Conservation (phyloP, 2,329 filamentous ascomycete species). For the Pyricularia sp. region DNA sequence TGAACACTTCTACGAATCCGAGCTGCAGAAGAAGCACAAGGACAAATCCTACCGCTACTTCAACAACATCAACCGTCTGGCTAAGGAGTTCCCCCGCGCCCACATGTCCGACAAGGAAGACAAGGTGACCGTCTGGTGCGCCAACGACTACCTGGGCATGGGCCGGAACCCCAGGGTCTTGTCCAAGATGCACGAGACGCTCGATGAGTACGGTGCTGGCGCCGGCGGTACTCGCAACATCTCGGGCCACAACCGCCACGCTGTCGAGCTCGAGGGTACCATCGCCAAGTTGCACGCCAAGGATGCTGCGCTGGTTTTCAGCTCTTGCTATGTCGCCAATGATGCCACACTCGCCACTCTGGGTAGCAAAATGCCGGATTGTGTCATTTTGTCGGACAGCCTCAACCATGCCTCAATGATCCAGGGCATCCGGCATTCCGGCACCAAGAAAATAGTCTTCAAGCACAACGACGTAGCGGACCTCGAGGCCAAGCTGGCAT, state of each 20-base stretch:
- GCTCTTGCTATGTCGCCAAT: conserved; percentile 96
- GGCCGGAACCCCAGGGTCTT: conserved; percentile 79
- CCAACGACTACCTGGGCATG: conserved; percentile 98
- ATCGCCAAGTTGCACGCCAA: conserved; percentile 84
- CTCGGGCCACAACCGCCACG: conserved; percentile 93
- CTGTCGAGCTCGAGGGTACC: conserved; percentile 68
- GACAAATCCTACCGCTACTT: conserved; percentile 99
- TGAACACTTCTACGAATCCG: conserved; percentile 71
- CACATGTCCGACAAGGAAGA: conserved; percentile 78
- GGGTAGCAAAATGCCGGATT: conserved; percentile 92
- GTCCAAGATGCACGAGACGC: conserved; percentile 82
- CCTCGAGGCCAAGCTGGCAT: conserved; percentile 81
- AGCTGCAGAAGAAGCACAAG: conserved; percentile 97
- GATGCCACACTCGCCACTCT: conserved; percentile 92
- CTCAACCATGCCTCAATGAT: conserved; percentile 99
- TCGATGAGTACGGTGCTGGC: conserved; percentile 89
- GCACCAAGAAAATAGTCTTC: conserved; percentile 95
- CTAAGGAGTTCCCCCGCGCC: conserved; percentile 88
- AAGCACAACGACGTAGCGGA: conserved; percentile 96
- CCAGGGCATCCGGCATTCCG: conserved; percentile 93
- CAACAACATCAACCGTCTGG: conserved; percentile 99
- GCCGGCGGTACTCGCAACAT: conserved; percentile 96
- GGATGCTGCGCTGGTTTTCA: conserved; percentile 86
- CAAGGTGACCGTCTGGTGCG: conserved; percentile 94
- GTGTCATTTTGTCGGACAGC: conserved; percentile 94